Base-by-base conservation (phyloP, 495 filamentous ascomycete genomes). In the Hyphodiscus hymeniophilus region DNA sequence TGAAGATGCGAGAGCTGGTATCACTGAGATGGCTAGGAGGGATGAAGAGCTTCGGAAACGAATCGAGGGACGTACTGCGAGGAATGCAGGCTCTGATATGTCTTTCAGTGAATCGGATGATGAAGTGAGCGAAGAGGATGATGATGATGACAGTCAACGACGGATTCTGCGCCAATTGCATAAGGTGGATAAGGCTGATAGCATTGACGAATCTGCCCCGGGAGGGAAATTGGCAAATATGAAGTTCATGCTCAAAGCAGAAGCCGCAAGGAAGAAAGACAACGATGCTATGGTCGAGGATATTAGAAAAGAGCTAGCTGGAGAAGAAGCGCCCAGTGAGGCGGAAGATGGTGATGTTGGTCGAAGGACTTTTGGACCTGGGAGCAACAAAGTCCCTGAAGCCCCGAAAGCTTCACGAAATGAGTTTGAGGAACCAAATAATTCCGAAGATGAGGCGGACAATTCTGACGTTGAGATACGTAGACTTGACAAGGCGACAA, bases 231-330 rank as follows among this genome's bases (percentile, higher is more conserved):
- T 95, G 7, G 71, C 78, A 55, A 72, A 73, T 22, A 84, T 94
- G 85, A 83, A 84, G 56, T 98, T 97, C 59, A 98, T 98, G 92
- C 78, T 81, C 53, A 87, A 81, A 34, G 89, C 88, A 11, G 89
- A 96, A 52, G 85, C 81, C 10, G 69, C 77, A 32, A 76, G 76
- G 52, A 89, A 81, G 59, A 79, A 79, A 44, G 71, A 80, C 50
- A 97, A 96, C 46, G 87, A 95, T 57, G 82, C 84, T 32, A 77
- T 85, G 33, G 66, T 92, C n/a, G 79, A 83, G 48, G 67, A 76
- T 42, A 74, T 97, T 21, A 77, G 84, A 32, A 77, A 79, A 50
- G 85, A 94, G 28, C 68, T 95, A 1, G 79, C 62, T 38, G 71
- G 72, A 2, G 73, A 76, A 31, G 77, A 75, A 5, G 68, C 68